phyloP scores from a whole-genome alignment of 495 filamentous ascomycete species.

The Pseudevernia furfuracea region DNA sequence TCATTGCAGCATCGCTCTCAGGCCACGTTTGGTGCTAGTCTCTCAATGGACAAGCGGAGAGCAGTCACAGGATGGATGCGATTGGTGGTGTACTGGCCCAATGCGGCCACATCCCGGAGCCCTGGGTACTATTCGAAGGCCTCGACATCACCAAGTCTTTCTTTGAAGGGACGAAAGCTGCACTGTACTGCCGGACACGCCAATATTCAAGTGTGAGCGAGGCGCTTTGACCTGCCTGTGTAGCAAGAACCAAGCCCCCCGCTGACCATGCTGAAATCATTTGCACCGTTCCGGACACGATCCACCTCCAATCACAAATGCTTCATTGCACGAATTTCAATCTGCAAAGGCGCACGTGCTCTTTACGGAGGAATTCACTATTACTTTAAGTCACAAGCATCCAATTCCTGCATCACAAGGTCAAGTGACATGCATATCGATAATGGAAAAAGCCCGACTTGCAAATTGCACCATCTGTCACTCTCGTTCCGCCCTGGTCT shows the following conservation, averaged over 20 bases:
- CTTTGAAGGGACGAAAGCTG: not conserved
- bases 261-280: not conserved
- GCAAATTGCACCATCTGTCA: not conserved
- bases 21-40: slow-evolving; percentile 3
- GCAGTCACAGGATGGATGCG: not conserved
- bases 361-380: not conserved
- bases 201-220: not conserved
- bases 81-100: not conserved
- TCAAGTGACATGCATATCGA: not conserved
- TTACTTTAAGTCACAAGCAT: not conserved
- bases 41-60: slow-evolving; percentile 8
- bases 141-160: not conserved
- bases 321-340: not conserved
- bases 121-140: not conserved
- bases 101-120: not conserved
- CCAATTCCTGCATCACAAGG: not conserved
- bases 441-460: not conserved
- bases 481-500: not conserved
- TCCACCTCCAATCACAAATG: not conserved
- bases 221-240: not conserved
- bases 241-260: not conserved
- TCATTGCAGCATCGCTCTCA: slow-evolving; percentile 6
- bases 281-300: not conserved
- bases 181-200: not conserved
- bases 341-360: not conserved